Evolutionary conservation across 2,329 filamentous ascomycete genomes (phyloP), one percentile per base, ranked within the genome.

Genomic region (Myriosclerotinia duriaeana): DNA sequence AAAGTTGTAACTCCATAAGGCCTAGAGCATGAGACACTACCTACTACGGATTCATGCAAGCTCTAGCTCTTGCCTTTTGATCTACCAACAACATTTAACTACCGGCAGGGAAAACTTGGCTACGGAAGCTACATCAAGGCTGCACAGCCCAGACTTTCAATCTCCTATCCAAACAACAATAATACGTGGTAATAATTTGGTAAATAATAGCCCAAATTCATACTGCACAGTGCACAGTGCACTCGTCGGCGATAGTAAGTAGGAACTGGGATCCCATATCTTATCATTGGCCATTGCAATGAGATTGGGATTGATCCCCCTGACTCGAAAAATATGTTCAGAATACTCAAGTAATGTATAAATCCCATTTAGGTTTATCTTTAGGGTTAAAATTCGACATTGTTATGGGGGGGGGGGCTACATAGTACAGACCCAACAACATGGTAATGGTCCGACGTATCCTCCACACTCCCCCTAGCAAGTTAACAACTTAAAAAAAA

Each of bases 51-150:
- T 2, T 36, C 4, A 60, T 48, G 30, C n/a, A 60, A 60, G 44
- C 56, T 44, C 6, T 44, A 60, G 44, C 56, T 44, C 6, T 44
- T 14, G 8, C 30, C 26, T 17, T 50, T 60, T 60, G 56, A 50
- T 48, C 42, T 48, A 22, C 30, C 42, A 60, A 48, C 44, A 60
- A 14, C 26, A 60, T 50, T 20, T 36, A 50, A 60, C 42, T 60
- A 60, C 56, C 56, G 56, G 36, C 56, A 50, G 42, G 42, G 42
- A 60, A 60, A 36, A 60, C 26, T 50, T 60, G 30, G 30, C 26
- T 60, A 50, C 30, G 44, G 30, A 34, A 34, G 30, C 30, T 34
- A 34, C 30, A 34, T 48, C 17, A 48, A n/a, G 17, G 20, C 20
- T 48, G 44, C 20, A 17, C 44, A 20, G 44, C 44, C n/a, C 44